Evolutionary conservation across 2,329 filamentous ascomycete species (phyloP), one percentile per base, ranked within the genome.

Genomic region (Colletotrichum scovillei): DNA sequence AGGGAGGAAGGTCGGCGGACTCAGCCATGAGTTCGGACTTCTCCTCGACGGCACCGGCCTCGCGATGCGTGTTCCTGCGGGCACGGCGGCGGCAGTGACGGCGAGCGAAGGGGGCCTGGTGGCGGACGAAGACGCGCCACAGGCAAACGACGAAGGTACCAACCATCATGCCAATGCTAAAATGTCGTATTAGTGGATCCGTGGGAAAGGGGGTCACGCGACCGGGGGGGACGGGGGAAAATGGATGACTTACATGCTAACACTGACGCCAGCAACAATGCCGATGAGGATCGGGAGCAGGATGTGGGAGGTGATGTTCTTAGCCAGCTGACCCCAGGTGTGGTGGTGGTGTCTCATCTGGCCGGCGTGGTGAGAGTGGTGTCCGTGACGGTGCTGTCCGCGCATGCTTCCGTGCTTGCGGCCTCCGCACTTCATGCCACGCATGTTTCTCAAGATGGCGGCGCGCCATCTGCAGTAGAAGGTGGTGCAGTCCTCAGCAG

Each of bases 231-330:
- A 5, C n/a, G 5, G 46, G 59, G 46, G 60, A 56, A 53, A 49
- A 16, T 32, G 6, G 30, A 46, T 59, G 75, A 85, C 87, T 80
- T 85, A 89, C 87, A 93, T 80, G 81, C 92, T 92, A 75, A 92
- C 90, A 35, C 87, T 86, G 67, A 94, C 88, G 78, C 93, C 93
- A 57, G 92, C 91, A 28, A 90, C 87, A 75, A 94, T 87, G 72
- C 93, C 93, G 75, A 94, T 87, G 65, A 93, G 83, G 66, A 94
- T 86, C 1, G 93, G 93, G 52, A 94, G 85, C 60, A 94, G 80
- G 57, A 95, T 87, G 74, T 92, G 90, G 49, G 90, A 85, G 75
- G 88, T 85, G 63, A 93, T 85, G 77, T 88, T 88, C 78, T 86
- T 85, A 59, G 91, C 76, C 30, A 91, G 81, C 73, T 85, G 82